Conservation (phyloP, 768 basidiomycete species). For the Termitomyces sp. region DNA sequence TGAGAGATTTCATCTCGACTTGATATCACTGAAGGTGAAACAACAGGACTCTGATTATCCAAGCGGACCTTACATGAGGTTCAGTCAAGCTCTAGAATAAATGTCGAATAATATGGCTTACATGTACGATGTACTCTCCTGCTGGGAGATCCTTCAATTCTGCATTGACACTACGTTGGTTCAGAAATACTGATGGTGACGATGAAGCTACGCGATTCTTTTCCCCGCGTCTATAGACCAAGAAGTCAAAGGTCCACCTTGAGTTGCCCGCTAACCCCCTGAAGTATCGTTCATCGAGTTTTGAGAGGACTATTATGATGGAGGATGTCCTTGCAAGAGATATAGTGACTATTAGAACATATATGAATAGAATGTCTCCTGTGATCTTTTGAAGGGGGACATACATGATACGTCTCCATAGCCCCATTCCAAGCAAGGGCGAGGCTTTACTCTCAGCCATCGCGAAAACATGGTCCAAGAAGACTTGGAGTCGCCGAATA, state of each 20-base stretch:
- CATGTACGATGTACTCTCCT: constrained; percentile 38
- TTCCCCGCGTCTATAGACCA: constrained; percentile 38
- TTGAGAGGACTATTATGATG: constrained; percentile 42
- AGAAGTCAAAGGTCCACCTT: constrained; percentile 41
- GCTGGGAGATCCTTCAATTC: constrained; percentile 30
- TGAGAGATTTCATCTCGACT: neutral
- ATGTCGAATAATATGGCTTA: constrained; percentile 12
- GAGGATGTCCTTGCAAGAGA: constrained; percentile 28
- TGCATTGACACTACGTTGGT: constrained; percentile 29
- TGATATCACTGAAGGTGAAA: too few relatives aligned
- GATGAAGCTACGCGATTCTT: constrained; percentile 27
- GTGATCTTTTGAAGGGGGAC: neutral
- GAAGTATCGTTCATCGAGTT: constrained; percentile 42
- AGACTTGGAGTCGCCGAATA: too few relatives aligned
- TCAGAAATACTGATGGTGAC: constrained; percentile 18
- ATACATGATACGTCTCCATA: constrained; percentile 46
- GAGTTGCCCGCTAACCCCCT: constrained; percentile 27
- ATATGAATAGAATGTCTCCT: neutral
- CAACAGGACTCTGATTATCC: neutral
- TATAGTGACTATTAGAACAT: constrained; percentile 32
- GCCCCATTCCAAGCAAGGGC: constrained; percentile 24
- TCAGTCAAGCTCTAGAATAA: neutral
- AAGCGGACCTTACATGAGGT: constrained; percentile 9
- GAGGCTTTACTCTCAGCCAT: constrained; percentile 22
- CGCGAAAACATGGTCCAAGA: constrained; percentile 33